A percentile compares a stretch with the other conserved stretches of the same genome.
Evolutionary conservation across 345 rosid species (phyloP).

Genomic region (Arabis hirsuta): DNA sequence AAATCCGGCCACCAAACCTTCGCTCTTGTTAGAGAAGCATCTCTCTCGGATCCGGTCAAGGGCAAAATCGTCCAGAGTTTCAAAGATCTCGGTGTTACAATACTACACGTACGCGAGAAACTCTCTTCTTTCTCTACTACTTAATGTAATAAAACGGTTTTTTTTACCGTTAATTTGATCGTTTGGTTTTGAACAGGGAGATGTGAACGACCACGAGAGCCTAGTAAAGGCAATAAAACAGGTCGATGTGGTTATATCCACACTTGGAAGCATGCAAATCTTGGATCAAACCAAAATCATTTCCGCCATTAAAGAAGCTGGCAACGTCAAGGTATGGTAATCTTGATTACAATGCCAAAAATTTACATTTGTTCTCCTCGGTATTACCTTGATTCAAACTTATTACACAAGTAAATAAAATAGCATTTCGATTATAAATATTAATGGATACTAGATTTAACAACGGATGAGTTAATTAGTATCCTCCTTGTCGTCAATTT

Average conservation of each 20-base stretch:
- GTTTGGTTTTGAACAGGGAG: slow-evolving; percentile 32
- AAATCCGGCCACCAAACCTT: slow-evolving; percentile 67
- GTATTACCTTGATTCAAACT: slow-evolving; percentile 5
- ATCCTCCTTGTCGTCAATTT: no score
- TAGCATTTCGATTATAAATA: neutral
- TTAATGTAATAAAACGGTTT: neutral
- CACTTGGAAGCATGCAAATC: slow-evolving; percentile 55
- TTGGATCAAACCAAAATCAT: slow-evolving; percentile 79
- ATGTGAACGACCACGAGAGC: slow-evolving; percentile 64
- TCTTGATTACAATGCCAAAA: neutral
- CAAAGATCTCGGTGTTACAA: slow-evolving; percentile 59
- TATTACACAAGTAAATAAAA: neutral
- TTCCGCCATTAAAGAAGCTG: slow-evolving; percentile 85
- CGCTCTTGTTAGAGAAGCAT: slow-evolving; percentile 59
- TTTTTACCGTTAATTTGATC: neutral
- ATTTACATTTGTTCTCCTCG: no score
- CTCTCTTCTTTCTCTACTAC: slow-evolving; percentile 3
- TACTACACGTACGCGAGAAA: slow-evolving; percentile 54
- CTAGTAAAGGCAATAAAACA: slow-evolving; percentile 72
- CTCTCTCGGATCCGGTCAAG: slow-evolving; percentile 61
- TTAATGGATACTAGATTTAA: no score
- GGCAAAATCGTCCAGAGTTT: slow-evolving; percentile 55
- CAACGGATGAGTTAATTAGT: no score
- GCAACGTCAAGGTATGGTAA: slow-evolving; percentile 67
- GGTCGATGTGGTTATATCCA: slow-evolving; percentile 82